These are phyloP conservation scores for Triticum turgidum DNA, from an alignment of 176 grass and related monocot species.

Conservation along the genomic window DNA sequence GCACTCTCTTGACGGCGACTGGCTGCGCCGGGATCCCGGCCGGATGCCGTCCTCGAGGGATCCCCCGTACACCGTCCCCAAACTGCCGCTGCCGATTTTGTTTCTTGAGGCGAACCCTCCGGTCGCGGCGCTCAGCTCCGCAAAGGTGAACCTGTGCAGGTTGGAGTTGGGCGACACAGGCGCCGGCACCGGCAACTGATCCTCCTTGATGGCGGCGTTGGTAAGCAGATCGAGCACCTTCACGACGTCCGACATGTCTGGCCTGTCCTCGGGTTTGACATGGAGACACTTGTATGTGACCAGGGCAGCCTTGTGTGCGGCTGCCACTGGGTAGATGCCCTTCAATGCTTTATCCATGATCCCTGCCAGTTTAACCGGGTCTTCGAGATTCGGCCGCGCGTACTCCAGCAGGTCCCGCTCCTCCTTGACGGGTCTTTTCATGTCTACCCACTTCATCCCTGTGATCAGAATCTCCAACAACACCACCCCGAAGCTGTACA, in stretches of 20 bases:
- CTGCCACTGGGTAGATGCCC: not conserved
- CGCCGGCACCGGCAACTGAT: not conserved
- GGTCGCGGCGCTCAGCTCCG: not conserved
- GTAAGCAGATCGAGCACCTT: not conserved
- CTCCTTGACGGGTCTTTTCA: not conserved
- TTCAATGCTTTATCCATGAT: not conserved
- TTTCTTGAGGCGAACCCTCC: not conserved
- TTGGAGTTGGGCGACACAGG: not conserved
- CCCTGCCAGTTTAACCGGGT: not conserved
- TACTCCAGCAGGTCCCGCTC: not conserved
- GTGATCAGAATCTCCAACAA: conserved; percentile 57
- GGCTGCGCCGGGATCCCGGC: not conserved
- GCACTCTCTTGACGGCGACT: not conserved
- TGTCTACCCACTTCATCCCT: not conserved
- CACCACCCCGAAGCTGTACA: conserved; percentile 70
- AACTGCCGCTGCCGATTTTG: not conserved
- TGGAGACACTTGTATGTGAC: not conserved
- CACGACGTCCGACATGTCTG: not conserved
- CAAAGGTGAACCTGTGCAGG: not conserved
- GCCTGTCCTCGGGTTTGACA: not conserved
- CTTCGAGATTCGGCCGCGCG: not conserved
- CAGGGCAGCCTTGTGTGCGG: not conserved
- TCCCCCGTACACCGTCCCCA: not conserved
- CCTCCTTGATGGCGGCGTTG: too few species aligned
- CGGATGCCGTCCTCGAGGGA: not conserved